Evolutionary conservation across 2,329 filamentous ascomycete species (phyloP).

Genomic region (Scleromitrula shiraiana): DNA sequence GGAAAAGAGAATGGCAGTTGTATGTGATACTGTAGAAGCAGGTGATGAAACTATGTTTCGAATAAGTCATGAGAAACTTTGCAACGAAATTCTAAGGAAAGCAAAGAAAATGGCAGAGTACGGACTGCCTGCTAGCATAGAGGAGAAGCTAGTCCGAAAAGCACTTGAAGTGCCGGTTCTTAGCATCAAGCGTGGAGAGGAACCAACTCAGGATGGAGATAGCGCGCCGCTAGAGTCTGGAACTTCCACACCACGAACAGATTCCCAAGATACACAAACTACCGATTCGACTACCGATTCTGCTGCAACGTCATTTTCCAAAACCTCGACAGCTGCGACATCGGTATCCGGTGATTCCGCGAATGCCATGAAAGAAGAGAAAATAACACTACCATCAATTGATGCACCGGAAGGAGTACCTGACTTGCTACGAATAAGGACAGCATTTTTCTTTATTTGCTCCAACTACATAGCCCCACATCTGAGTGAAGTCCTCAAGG

Average conservation of each 20-base stretch:
- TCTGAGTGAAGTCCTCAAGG: conserved; percentile 33
- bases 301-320: conserved; percentile 31
- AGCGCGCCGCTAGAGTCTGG: conserved; percentile 19
- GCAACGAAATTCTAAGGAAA: conserved; percentile 59
- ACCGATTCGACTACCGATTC: conserved; percentile 28
- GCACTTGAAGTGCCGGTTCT: conserved; percentile 69
- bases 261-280: conserved; percentile 29
- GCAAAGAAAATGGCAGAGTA: conserved; percentile 57
- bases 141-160: conserved; percentile 73
- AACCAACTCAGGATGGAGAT: conserved; percentile 26
- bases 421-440: conserved; percentile 40
- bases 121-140: conserved; percentile 70
- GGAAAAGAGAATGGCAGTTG: conserved; percentile 55
- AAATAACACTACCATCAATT: conserved; percentile 18
- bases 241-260: conserved; percentile 25
- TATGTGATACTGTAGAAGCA: conserved; percentile 78
- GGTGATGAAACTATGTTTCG: conserved; percentile 82
- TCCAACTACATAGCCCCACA: conserved; percentile 39
- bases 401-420: conserved; percentile 31
- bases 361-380: conserved; percentile 15
- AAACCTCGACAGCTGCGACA: conserved; percentile 32
- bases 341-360: conserved; percentile 27
- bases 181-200: conserved; percentile 54
- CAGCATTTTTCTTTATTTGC: conserved; percentile 40
- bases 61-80: conserved; percentile 63